These are phyloP conservation scores for Lyophyllum decastes DNA, from an alignment of 768 basidiomycete species.

Conservation along the genomic window DNA sequence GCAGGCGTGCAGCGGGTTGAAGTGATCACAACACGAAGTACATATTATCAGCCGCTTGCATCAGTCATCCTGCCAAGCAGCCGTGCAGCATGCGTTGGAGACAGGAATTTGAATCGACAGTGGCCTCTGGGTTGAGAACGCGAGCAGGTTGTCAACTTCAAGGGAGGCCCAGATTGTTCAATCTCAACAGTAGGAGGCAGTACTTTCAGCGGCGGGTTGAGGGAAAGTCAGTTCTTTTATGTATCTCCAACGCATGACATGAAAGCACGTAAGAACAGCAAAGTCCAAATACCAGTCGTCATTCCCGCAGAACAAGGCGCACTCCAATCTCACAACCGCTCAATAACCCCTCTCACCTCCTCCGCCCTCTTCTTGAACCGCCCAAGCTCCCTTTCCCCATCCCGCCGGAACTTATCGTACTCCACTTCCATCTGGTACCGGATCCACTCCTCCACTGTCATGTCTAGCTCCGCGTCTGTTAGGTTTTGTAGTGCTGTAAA, in stretches of 20 bases:
- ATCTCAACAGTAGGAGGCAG: too few species aligned
- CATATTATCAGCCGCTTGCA: too few species aligned
- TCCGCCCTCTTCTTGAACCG: constrained; percentile 43
- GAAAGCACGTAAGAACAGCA: not conserved
- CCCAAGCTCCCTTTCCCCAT: constrained; percentile 44
- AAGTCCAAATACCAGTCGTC: not conserved
- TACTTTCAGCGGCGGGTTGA: too few species aligned
- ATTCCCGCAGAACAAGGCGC: not conserved
- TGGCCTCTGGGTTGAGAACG: too few species aligned
- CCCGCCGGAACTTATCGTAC: constrained; percentile 53
- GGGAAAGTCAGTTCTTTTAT: not conserved
- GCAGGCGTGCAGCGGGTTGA: too few species aligned
- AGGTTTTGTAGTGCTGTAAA: constrained; percentile 45
- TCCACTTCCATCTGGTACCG: constrained; percentile 72
- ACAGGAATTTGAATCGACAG: too few species aligned
- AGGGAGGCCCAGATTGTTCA: too few species aligned
- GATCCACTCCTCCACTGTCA: constrained; percentile 88
- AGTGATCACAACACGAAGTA: too few species aligned
- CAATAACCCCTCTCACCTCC: constrained; percentile 40
- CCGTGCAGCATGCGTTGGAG: too few species aligned
- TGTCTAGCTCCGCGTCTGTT: constrained; percentile 65
- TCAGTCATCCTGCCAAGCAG: too few species aligned
- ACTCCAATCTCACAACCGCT: constrained; percentile 28
- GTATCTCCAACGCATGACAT: not conserved
- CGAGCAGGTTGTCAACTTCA: too few species aligned